Conservation (phyloP, 2,329 filamentous ascomycete species). For the Colletotrichum salicis region DNA sequence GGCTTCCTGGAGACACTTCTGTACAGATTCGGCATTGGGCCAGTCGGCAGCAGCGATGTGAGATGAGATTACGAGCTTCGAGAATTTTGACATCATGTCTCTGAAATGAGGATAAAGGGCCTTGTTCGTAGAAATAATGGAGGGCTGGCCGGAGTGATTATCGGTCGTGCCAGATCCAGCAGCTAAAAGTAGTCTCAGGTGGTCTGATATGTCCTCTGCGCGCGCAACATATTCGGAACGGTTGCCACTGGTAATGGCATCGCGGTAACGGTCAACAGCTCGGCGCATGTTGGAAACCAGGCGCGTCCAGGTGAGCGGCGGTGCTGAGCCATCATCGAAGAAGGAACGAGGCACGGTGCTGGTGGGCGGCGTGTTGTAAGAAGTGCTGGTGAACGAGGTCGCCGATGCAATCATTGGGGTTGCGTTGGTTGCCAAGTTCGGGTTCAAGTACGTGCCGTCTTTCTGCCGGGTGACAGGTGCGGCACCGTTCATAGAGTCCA, state of each 20-base stretch:
- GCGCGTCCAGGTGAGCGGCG: slow-evolving; percentile 86
- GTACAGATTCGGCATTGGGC: slow-evolving; percentile 90
- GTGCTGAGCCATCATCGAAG: slow-evolving; percentile 86
- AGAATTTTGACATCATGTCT: slow-evolving; percentile 99
- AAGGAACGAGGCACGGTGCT: slow-evolving; percentile 81
- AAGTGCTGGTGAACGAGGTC: slow-evolving; percentile 70
- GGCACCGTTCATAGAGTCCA: slow-evolving; percentile 85
- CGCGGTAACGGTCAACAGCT: slow-evolving; percentile 88
- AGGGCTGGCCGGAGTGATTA: slow-evolving; percentile 97
- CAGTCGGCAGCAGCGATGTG: slow-evolving; percentile 97
- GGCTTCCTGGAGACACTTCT: slow-evolving; percentile 97
- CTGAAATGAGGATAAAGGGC: slow-evolving; percentile 96
- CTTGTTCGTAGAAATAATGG: slow-evolving; percentile 99
- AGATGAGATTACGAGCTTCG: slow-evolving; percentile 97
- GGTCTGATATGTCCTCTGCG: slow-evolving; percentile 98
- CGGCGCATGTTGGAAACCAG: slow-evolving; percentile 93
- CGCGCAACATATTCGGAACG: slow-evolving; percentile 91
- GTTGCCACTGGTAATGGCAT: slow-evolving; percentile 84
- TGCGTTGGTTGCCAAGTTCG: slow-evolving; percentile 45
- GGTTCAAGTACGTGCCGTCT: slow-evolving; percentile 64
- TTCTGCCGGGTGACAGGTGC: slow-evolving; percentile 69
- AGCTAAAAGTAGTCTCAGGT: slow-evolving; percentile 90
- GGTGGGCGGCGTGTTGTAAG: slow-evolving; percentile 67
- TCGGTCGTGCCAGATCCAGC: slow-evolving; percentile 97
- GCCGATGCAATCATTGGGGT: slow-evolving; percentile 66